Percentiles rank a stretch among this genome's conserved stretches.
Evolutionary conservation across 176 grass and related monocot species (phyloP).

Genomic region (Hyparrhenia diplandra): DNA sequence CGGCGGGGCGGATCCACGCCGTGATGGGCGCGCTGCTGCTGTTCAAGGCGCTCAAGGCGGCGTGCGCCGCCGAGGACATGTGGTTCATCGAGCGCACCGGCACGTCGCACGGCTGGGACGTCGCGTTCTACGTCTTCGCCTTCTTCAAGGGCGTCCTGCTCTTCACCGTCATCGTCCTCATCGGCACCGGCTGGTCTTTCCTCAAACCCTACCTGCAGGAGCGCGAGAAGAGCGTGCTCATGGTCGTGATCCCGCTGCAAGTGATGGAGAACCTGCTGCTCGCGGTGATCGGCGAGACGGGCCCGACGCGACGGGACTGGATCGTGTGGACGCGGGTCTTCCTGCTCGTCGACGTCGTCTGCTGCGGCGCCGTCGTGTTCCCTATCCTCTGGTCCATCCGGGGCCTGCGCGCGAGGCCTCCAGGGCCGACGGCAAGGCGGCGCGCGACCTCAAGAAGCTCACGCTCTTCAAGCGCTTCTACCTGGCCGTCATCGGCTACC

Average conservation of each 20-base stretch:
- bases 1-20: conserved; percentile 48
- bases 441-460: conserved; percentile 59
- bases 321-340: conserved; percentile 53
- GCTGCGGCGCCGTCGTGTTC: conserved; percentile 67
- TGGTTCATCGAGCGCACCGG: conserved; percentile 55
- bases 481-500: conserved; percentile 55
- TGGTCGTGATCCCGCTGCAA: conserved; percentile 61
- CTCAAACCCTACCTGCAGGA: conserved; percentile 72
- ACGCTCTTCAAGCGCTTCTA: conserved; percentile 75
- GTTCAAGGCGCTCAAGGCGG: conserved; percentile 71
- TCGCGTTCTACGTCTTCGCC: conserved; percentile 60
- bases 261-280: conserved; percentile 55
- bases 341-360: conserved; percentile 51
- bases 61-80: conserved; percentile 63
- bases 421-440: conserved; percentile 62
- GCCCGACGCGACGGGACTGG: conserved; percentile 37
- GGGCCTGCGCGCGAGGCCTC: conserved; percentile 50
- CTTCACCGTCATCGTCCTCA: conserved; percentile 69
- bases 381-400: conserved; percentile 66
- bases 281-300: conserved; percentile 51
- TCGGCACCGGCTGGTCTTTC: conserved; percentile 76
- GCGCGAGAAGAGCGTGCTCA: conserved; percentile 52
- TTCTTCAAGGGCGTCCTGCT: conserved; percentile 70
- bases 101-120: conserved; percentile 67
- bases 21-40: conserved; percentile 67